phyloP scores from a whole-genome alignment of 208 protist species.

The Leishmania aethiopica region DNA sequence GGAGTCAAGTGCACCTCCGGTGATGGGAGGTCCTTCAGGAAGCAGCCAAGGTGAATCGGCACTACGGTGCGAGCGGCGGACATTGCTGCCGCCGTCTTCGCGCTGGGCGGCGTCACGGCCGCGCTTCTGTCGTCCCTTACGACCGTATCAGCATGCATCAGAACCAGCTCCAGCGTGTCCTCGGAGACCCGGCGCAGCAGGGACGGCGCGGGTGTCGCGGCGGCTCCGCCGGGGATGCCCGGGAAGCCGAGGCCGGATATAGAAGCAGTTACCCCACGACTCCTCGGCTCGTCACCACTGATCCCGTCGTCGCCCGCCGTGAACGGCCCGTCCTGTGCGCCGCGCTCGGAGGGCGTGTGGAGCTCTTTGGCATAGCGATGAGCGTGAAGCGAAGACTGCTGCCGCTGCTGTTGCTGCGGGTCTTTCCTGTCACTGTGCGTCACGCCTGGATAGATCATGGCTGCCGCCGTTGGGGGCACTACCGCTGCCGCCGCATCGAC shows the following conservation, averaged over 20 bases:
- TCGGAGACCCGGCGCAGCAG: slow-evolving; percentile 10
- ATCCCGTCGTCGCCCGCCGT: background rate
- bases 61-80: slow-evolving; percentile 30
- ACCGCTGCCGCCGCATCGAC: background rate
- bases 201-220: background rate
- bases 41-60: slow-evolving; percentile 23
- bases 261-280: background rate
- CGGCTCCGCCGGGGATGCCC: background rate
- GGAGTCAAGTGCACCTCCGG: slow-evolving; percentile 21
- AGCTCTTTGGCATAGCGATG: background rate
- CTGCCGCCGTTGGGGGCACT: background rate
- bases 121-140: background rate
- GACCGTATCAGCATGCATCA: slow-evolving; percentile 15
- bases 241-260: background rate
- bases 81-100: background rate
- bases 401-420: background rate
- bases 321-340: background rate
- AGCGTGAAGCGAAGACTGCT: background rate
- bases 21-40: slow-evolving; percentile 16
- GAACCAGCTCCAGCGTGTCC: slow-evolving; percentile 20
- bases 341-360: background rate
- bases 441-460: background rate
- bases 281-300: background rate
- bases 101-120: background rate
- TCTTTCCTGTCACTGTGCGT: background rate